Percentiles rank a stretch among this genome's conserved stretches.
Evolutionary conservation across 176 grass and related monocot species (phyloP).

Genomic region (Musa beccarii): DNA sequence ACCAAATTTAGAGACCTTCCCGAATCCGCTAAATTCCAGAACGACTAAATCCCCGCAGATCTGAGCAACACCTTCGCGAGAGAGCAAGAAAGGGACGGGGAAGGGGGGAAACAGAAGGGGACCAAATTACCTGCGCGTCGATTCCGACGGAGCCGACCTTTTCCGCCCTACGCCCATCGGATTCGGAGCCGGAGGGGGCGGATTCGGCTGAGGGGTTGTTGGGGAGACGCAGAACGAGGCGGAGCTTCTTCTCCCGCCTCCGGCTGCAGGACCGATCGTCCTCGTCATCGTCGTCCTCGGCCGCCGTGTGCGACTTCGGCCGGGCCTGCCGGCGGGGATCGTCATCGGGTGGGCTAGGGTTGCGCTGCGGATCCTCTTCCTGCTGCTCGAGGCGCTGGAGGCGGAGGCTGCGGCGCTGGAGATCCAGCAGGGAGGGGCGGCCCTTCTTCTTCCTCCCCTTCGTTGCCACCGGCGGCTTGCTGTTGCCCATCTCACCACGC

Average conservation of each 20-base stretch:
- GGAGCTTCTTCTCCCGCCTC: constrained; percentile 83
- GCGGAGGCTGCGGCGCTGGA: constrained; percentile 64
- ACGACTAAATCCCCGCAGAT: constrained; percentile 1
- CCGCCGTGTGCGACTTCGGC: background rate
- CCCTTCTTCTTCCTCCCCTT: constrained; percentile 64
- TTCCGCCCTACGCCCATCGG: constrained; percentile 8
- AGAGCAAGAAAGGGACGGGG: background rate
- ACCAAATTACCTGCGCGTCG: constrained; percentile 1
- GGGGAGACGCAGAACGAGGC: constrained; percentile 40
- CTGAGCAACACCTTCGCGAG: background rate
- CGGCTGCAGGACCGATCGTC: constrained; percentile 21
- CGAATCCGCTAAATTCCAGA: background rate
- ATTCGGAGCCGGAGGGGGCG: constrained; percentile 33
- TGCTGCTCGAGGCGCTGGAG: constrained; percentile 31
- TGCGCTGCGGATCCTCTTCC: constrained; percentile 12
- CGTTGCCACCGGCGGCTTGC: constrained; percentile 12
- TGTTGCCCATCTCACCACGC: constrained; percentile 24
- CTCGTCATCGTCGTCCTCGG: background rate
- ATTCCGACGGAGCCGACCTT: background rate
- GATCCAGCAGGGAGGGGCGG: constrained; percentile 79
- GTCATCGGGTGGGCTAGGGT: constrained; percentile 3
- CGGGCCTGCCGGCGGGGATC: constrained; percentile 16
- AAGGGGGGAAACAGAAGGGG: background rate
- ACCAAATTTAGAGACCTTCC: background rate
- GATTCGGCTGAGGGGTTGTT: constrained; percentile 21